Evolutionary conservation across 2,329 filamentous ascomycete species (phyloP), one percentile per base, ranked within the genome.

Genomic region (Neospermospora avenae): DNA sequence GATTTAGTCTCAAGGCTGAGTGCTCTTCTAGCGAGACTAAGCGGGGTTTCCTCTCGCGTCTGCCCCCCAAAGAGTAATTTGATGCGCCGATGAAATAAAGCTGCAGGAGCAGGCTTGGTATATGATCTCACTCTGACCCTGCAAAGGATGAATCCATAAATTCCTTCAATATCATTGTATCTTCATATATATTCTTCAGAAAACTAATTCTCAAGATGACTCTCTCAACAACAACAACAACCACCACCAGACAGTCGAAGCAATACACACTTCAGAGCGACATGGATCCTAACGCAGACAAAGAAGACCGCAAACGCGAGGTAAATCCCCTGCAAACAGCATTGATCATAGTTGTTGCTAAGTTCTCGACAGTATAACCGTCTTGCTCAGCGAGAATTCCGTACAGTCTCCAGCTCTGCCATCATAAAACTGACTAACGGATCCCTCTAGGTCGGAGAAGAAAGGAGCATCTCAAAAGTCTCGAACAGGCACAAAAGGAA

Each of bases 361-460:
- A 55, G 10, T 57, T 18, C 4, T 42, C 10, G 16, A 24, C 24
- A 73, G 72, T 73, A 73, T 65, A 78, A 78, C 61, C 72, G 76
- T 51, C 74, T 77, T 64, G 76, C 76, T 49, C 76, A 78, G 59
- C 67, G 76, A 65, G 74, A 77, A 64, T 78, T 78, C 63, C 74
- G 76, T 77, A 75, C 65, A 75, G 41, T 54, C 31, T 45, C 46
- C 22, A 24, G 35, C 46, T 25, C 46, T 44, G 57, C 55, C 16
- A 16, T 46, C 20, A 20, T 28, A 18, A 24, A 41, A 59, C 28
- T 56, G 35, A 52, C 62, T 68, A 63, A 69, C 59, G 2, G 37
- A 54, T 52, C 42, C 35, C 11, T 44, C n/a, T 45, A 78, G 76
- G 76, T 37, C 75, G 76, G 61, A 69, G 76, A 61, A 73, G 76